Percentiles rank a stretch among this genome's conserved stretches.
phyloP scores from a whole-genome alignment of 371 early-diverging fungal genomes.

The Mortierella sp. region DNA sequence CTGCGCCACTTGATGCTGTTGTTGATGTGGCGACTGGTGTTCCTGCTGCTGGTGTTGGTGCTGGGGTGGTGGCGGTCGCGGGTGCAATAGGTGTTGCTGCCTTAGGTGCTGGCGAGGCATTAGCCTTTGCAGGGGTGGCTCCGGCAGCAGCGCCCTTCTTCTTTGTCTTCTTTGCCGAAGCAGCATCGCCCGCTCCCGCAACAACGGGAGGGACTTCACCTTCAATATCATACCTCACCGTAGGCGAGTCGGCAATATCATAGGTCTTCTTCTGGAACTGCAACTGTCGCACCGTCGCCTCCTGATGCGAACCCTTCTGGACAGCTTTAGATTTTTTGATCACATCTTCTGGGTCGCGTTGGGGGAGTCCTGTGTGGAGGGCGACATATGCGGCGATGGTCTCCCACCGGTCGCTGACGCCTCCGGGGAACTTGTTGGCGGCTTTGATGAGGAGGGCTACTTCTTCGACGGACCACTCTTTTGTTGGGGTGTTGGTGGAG shows the following conservation, averaged over 20 bases:
- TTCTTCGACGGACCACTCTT: slow-evolving; percentile 68
- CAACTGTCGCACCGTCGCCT: slow-evolving; percentile 55
- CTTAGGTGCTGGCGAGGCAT: background rate
- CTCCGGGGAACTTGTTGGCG: slow-evolving; percentile 75
- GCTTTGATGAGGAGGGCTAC: slow-evolving; percentile 69
- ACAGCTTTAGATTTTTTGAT: slow-evolving; percentile 65
- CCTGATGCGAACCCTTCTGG: slow-evolving; percentile 58
- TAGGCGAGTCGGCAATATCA: slow-evolving; percentile 50
- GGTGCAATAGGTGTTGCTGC: background rate
- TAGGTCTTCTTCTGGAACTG: slow-evolving; percentile 56
- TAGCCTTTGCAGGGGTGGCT: slow-evolving; percentile 5
- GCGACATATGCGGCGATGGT: slow-evolving; percentile 69
- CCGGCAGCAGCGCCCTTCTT: slow-evolving; percentile 14
- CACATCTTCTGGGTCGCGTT: slow-evolving; percentile 64
- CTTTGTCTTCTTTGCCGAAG: slow-evolving; percentile 31
- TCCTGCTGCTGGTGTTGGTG: background rate
- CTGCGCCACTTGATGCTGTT: background rate
- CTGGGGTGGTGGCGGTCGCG: slow-evolving; percentile 39
- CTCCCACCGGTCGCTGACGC: slow-evolving; percentile 72
- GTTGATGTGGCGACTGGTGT: slow-evolving; percentile 17
- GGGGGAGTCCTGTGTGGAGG: slow-evolving; percentile 61
- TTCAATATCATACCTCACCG: slow-evolving; percentile 48
- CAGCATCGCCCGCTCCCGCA: background rate
- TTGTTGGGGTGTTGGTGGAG: slow-evolving; percentile 20
- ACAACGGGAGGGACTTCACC: slow-evolving; percentile 53